Evolutionary conservation across 306 rosid genomes (phyloP).

Genomic region (Cucumis hystrix): DNA sequence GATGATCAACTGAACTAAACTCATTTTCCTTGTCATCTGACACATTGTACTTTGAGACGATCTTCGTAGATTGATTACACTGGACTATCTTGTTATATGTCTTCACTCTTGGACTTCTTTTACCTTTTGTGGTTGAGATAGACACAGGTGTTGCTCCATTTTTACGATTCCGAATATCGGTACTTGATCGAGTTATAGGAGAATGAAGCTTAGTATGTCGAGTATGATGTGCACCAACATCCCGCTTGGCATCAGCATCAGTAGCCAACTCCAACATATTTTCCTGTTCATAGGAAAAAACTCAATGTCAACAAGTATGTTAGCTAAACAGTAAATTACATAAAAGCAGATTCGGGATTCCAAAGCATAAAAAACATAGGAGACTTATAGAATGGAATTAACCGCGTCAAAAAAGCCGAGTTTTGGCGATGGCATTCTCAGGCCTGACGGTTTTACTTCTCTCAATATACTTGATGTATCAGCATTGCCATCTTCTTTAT

Average conservation of each 20-base stretch:
- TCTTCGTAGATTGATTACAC: neutral
- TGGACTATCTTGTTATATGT: neutral
- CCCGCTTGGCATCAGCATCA: neutral
- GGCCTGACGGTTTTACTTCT: conserved; percentile 28
- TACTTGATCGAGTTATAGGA: neutral
- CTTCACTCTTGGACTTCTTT: neutral
- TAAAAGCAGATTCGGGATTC: too few species aligned
- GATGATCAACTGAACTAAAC: neutral
- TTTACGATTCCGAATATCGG: neutral
- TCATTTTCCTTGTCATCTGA: conserved; percentile 15
- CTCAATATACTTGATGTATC: conserved; percentile 10
- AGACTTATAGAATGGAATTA: neutral
- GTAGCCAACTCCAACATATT: neutral
- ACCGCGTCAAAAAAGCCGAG: conserved; percentile 43
- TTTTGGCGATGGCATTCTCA: conserved; percentile 38
- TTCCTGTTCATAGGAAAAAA: conserved; percentile 16
- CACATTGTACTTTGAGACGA: neutral
- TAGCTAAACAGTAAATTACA: too few species aligned
- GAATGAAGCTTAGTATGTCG: conserved; percentile 9
- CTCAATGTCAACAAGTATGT: neutral
- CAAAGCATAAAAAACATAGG: too few species aligned
- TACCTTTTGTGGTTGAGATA: neutral
- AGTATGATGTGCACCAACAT: neutral
- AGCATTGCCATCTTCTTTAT: neutral
- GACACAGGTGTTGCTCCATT: neutral